Conservation (phyloP, 441 rosid genomes). For the Populus hybrid region DNA sequence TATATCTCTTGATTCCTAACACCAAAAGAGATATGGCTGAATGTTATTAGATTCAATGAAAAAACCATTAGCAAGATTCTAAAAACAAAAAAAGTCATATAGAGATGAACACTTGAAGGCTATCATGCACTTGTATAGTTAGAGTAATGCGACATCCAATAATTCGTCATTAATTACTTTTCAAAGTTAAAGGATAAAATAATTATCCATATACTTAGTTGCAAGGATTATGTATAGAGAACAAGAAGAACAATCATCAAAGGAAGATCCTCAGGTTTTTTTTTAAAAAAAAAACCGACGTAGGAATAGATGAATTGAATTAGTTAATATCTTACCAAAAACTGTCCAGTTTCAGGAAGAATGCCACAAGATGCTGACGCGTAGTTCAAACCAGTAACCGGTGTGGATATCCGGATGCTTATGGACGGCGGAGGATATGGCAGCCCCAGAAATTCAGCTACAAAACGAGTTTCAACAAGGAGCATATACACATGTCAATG, state of each 20-base stretch:
- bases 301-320: too few species aligned
- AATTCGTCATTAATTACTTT: not conserved
- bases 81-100: too few species aligned
- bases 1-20: not conserved
- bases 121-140: too few species aligned
- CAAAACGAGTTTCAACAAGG: not conserved
- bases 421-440: slow-evolving; percentile 39
- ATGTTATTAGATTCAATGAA: too few species aligned
- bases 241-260: not conserved
- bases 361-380: slow-evolving; percentile 49
- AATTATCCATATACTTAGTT: not conserved
- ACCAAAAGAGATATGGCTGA: too few species aligned
- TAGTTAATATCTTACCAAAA: slow-evolving; percentile 20
- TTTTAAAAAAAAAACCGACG: not conserved
- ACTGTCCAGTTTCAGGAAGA: slow-evolving; percentile 37
- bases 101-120: not conserved
- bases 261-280: not conserved
- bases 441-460: slow-evolving; percentile 39
- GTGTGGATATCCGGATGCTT: not conserved
- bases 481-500: not conserved
- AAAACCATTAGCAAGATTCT: too few species aligned
- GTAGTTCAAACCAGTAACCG: slow-evolving; percentile 37
- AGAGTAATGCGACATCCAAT: not conserved
- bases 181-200: not conserved
- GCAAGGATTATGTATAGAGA: not conserved